Conservation (phyloP, 176 grass and related monocot genomes). For the Bolboschoenus planiculmis region DNA sequence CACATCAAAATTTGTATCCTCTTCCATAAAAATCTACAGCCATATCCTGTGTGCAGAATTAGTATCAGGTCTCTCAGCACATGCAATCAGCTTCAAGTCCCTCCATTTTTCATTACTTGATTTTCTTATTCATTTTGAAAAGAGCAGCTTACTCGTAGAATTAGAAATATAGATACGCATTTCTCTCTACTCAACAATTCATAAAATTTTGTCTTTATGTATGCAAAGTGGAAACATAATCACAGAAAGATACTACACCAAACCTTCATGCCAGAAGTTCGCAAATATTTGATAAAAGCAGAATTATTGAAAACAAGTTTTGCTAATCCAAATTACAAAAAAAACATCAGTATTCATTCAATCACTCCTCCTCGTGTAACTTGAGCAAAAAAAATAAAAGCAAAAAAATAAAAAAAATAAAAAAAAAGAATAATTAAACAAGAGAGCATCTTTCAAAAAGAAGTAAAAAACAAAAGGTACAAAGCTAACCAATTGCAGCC, state of each 20-base stretch:
- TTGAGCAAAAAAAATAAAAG: neutral
- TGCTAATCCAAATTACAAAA: neutral
- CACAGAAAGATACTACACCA: neutral
- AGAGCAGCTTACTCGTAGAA: neutral
- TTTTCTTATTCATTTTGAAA: neutral
- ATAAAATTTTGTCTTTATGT: neutral
- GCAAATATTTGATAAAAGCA: neutral
- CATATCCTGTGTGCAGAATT: neutral
- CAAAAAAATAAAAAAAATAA: neutral
- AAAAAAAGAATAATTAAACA: neutral
- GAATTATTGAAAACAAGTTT: neutral
- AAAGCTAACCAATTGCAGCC: conserved; percentile 21
- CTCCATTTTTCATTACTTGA: neutral
- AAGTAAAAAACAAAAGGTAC: neutral
- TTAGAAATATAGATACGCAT: neutral
- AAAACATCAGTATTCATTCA: neutral
- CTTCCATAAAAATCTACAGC: neutral
- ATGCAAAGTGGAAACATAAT: neutral
- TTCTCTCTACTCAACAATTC: neutral
- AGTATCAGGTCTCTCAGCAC: neutral
- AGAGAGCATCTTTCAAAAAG: neutral
- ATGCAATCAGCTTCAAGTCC: neutral
- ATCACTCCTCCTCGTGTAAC: neutral
- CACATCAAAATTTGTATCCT: neutral
- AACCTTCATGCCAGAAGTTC: neutral